Evolutionary conservation across 116 monocot species (phyloP), one percentile per base, ranked within the genome.

Genomic region (Papilionanthe hybrid): DNA sequence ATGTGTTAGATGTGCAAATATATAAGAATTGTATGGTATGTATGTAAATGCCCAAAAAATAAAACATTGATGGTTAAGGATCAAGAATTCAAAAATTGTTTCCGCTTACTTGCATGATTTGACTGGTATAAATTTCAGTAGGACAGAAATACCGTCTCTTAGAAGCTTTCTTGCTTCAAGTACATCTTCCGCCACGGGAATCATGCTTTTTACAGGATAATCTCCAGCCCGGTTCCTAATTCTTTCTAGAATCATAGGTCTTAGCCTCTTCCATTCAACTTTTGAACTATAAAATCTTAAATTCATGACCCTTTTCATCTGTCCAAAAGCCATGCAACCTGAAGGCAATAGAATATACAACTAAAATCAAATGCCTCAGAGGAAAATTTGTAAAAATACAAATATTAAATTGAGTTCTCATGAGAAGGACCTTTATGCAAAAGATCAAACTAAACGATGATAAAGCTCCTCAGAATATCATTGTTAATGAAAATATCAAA

Each of bases 211-310:
- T 44, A 94, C 79, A 43, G 94, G 96, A 60, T 94, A 97, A 25
- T 84, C 78, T 25, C 85, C 91, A 12, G 85, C 89, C 57, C 96
- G 87, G 60, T 91, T 91, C 48, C 80, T 85, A 66, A 94, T 94
- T 84, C 96, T 93, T 77, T 92, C 90, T 7, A 94, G 86, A 82
- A 97, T 92, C 96, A 97, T 94, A 22, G 94, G 96, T 42, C 87
- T 86, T 66, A 97, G 88, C 58, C 85, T 84, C 55, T 88, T 90
- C 91, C 90, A 93, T 78, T 97, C 89, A 67, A 89, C 55, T 75
- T 82, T 86, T 25, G 96, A 93, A 69, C 78, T 75, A 76, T 89
- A 93, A 60, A 72, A 86, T 81, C 87, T 91, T 77, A 65, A 28
- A 74, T 82, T 77, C 76, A 81, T 47, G 11, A 82, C 44, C 72